phyloP scores from a whole-genome alignment of 345 rosid genomes.

The Corchorus olitorius region DNA sequence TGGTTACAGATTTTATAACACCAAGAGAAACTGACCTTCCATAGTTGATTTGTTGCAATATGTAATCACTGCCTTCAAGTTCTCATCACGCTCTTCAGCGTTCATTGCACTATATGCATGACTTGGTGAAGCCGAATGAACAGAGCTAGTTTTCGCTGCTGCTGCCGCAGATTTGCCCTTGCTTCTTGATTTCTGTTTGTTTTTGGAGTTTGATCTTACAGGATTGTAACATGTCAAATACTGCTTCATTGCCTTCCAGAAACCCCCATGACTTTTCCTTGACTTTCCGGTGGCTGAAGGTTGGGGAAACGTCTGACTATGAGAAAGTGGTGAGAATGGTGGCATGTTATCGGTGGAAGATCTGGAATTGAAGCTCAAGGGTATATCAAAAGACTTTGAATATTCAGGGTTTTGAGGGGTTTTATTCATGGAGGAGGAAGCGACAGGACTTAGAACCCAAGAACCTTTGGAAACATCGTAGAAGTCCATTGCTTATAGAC shows the following conservation, averaged over 20 bases:
- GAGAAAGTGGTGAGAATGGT: neutral
- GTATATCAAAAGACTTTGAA: neutral
- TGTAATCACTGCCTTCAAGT: conserved; percentile 8
- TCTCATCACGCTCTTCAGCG: conserved; percentile 22
- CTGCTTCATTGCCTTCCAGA: conserved; percentile 7
- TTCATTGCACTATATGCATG: conserved; percentile 20
- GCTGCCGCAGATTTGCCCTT: neutral
- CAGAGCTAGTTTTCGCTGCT: neutral
- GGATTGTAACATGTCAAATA: neutral
- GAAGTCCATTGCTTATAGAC: neutral
- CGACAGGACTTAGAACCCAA: neutral
- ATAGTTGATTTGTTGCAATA: conserved; percentile 1
- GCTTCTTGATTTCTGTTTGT: neutral
- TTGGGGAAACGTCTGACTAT: neutral
- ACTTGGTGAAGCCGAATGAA: neutral
- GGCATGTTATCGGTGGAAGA: neutral
- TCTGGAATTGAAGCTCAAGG: neutral
- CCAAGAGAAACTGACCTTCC: neutral
- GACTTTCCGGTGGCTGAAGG: neutral
- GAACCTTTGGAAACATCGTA: neutral
- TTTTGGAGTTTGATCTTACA: neutral
- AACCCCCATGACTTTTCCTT: neutral
- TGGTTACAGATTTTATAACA: neutral
- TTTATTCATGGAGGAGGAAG: neutral
- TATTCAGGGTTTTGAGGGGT: neutral